Evolutionary conservation across 768 basidiomycete genomes (phyloP).

Genomic region (Suillus variegatus): DNA sequence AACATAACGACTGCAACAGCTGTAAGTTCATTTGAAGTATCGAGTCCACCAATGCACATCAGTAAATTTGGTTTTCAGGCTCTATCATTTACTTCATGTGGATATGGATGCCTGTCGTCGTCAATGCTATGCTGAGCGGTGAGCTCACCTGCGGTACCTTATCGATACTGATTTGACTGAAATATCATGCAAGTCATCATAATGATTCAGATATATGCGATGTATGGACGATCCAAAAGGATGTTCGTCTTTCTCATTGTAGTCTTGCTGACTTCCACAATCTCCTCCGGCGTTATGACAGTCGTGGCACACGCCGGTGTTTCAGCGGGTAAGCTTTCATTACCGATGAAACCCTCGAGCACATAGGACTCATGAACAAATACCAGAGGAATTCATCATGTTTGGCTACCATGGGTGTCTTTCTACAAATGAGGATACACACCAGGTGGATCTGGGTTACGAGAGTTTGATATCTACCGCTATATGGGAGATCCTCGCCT

Average conservation of each 20-base stretch:
- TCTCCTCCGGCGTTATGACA: neutral
- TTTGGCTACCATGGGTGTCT: neutral
- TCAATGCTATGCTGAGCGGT: neutral
- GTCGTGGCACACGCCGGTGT: neutral
- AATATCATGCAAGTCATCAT: neutral
- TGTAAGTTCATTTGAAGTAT: neutral
- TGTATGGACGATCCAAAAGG: neutral
- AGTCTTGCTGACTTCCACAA: neutral
- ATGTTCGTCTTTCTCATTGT: neutral
- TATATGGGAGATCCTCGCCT: constrained; percentile 1
- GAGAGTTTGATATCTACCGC: neutral
- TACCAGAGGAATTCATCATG: neutral
- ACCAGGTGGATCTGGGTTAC: neutral
- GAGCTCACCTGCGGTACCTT: neutral
- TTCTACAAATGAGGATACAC: neutral
- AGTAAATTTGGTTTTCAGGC: neutral
- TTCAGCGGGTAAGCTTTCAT: neutral
- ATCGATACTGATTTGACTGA: neutral
- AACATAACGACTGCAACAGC: neutral
- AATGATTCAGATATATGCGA: neutral
- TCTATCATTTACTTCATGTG: fast-evolving
- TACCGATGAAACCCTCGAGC: neutral
- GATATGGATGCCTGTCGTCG: neutral
- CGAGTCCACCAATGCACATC: neutral
- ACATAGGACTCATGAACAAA: neutral